Evolutionary conservation across 495 filamentous ascomycete genomes (phyloP).

Genomic region (Annulohypoxylon maeteangense): DNA sequence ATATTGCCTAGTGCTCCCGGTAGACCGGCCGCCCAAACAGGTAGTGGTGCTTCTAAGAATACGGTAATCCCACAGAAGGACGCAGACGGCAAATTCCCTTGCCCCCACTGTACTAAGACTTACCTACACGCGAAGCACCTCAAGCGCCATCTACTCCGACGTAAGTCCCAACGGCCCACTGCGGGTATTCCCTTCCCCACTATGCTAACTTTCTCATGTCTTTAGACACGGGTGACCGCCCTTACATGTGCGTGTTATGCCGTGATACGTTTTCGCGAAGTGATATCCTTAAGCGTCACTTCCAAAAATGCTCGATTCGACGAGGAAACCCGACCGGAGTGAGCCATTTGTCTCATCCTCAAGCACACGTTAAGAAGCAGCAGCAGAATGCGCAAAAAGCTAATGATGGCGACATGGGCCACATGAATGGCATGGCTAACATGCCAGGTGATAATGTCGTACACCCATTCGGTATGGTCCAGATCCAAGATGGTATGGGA

Average conservation of each 20-base stretch:
- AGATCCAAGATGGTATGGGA: conserved; percentile 58
- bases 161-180: conserved; percentile 68
- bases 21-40: conserved; percentile 71
- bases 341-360: conserved; percentile 90
- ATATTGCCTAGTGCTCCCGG: conserved; percentile 91
- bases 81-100: conserved; percentile 95
- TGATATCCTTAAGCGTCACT: conserved; percentile 98
- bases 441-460: conserved; percentile 62
- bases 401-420: conserved; percentile 61
- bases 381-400: conserved; percentile 70
- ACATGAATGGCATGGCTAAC: conserved; percentile 64
- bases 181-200: conserved; percentile 3
- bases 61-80: conserved; percentile 89
- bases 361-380: conserved; percentile 84
- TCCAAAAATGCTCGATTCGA: conserved; percentile 96
- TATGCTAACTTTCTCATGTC: conserved; percentile 34
- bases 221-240: conserved; percentile 92
- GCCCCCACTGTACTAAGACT: conserved; percentile 95
- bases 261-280: conserved; percentile 98
- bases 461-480: conserved; percentile 61
- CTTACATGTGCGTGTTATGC: conserved; percentile 96
- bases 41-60: conserved; percentile 74
- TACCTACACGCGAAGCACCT: conserved; percentile 98
- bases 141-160: conserved; percentile 92
- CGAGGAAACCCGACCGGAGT: conserved; percentile 93